Evolutionary conservation across 805 yeast species (phyloP), one percentile per base, ranked within the genome.

Genomic region (Yamadazyma kitorensis): DNA sequence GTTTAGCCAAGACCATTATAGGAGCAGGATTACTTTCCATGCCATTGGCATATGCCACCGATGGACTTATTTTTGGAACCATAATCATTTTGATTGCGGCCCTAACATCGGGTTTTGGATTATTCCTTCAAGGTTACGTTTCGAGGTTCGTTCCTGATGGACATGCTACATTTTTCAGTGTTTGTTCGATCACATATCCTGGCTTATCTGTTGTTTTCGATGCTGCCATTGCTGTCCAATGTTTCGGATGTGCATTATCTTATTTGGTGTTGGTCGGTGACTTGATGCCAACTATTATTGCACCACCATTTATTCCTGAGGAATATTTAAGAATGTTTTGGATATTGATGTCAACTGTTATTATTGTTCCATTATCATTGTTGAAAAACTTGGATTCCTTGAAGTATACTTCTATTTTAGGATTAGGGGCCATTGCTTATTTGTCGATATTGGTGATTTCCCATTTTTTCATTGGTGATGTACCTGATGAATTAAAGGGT

Each of bases 381-480:
- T 67, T 84, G 49, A 75, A 80, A 49, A 78, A 77, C 48, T 69
- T 89, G 41, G 94, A 86, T 53, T 85, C 96, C 7, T 72, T 89
- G 51, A 82, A 85, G 51, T 84, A 86, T 49, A 86, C 96, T 1
- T 86, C 96, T 2, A 62, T 88, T 55, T 66, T 89, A 23, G 96
- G 96, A 1, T 65, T 89, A 15, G 70, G 78, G 5, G 82, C 96
- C 1, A 94, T 88, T 10, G 82, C 74, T 0, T 89, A 89, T 54
- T 68, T 89, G 45, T 76, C 85, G 11, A 50, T 82, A 1, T 63
- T 89, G 37, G 95, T 91, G 1, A 64, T 87, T 12, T 64, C 70
- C n/a, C 95, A 88, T 58, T 85, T 68, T 50, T 25, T 80, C 2
- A 56, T 67, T 13, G 73, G 77, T 23, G 88, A 82, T 47, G 70